phyloP scores from a whole-genome alignment of 2,329 filamentous ascomycete genomes.

The Diaporthe ilicicola region DNA sequence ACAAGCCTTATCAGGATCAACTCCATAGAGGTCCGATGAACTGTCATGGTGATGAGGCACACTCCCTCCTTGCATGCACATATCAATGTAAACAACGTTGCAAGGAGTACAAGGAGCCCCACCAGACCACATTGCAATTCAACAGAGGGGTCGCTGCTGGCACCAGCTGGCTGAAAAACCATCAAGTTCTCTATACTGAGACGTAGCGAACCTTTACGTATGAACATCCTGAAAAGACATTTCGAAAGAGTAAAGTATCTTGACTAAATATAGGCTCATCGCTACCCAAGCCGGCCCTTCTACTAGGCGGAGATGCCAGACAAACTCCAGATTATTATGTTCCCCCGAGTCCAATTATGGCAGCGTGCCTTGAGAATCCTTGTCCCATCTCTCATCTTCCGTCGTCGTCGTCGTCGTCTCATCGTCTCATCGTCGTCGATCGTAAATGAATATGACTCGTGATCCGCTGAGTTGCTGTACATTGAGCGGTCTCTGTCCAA shows the following conservation, averaged over 20 bases:
- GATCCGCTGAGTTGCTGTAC: background rate
- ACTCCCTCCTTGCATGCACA: no score
- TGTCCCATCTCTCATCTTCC: background rate
- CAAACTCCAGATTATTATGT: background rate
- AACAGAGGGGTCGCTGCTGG: background rate
- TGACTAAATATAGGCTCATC: background rate
- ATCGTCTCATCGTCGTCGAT: background rate
- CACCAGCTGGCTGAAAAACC: background rate
- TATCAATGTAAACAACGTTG: no score
- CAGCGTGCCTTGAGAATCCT: background rate
- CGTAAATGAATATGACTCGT: conserved; percentile 3
- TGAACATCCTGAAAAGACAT: background rate
- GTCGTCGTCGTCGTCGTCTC: background rate
- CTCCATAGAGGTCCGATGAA: no score
- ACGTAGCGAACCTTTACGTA: background rate
- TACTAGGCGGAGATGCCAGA: background rate
- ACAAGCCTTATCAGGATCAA: no score
- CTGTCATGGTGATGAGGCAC: no score
- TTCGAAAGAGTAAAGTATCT: background rate
- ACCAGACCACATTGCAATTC: background rate
- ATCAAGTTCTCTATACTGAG: background rate
- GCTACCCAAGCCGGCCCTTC: background rate
- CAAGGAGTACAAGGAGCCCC: background rate
- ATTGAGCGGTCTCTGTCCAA: background rate
- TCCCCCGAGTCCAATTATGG: background rate